phyloP scores from a whole-genome alignment of 1,139 yeast species.

The Pichia sp. region DNA sequence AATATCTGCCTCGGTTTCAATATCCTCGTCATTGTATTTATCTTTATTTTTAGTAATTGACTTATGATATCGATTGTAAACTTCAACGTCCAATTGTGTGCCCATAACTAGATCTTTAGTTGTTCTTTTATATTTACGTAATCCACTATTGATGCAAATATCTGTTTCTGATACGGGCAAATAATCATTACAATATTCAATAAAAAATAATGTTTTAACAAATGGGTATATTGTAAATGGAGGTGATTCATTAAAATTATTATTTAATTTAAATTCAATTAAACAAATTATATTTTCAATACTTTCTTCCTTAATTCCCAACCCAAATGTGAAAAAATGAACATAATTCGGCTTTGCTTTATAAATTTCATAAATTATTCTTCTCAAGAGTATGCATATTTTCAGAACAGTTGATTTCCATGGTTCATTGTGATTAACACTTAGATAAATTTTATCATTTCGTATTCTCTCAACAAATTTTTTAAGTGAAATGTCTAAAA shows the following conservation, averaged over 20 bases:
- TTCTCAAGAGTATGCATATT: neutral
- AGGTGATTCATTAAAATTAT: slow-evolving; percentile 12
- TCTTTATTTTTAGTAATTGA: neutral
- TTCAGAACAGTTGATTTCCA: slow-evolving; percentile 1
- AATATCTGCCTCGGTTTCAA: neutral
- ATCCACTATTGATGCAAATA: slow-evolving; percentile 1
- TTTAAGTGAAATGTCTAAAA: neutral
- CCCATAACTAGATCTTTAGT: slow-evolving; percentile 4
- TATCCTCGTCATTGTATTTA: neutral
- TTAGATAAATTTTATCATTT: slow-evolving; percentile 1
- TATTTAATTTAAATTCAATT: slow-evolving; percentile 1
- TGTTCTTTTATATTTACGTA: slow-evolving; percentile 3
- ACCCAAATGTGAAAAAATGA: slow-evolving; percentile 2
- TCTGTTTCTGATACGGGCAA: slow-evolving; percentile 1
- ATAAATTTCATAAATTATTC: neutral
- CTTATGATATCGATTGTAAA: slow-evolving; percentile 7
- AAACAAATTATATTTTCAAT: slow-evolving; percentile 4
- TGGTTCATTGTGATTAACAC: neutral
- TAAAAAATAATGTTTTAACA: slow-evolving; percentile 6
- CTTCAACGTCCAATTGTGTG: neutral
- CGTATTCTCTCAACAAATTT: neutral
- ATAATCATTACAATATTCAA: neutral
- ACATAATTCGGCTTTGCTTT: neutral
- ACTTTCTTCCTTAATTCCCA: slow-evolving; percentile 1
- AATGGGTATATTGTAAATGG: slow-evolving; percentile 18